Evolutionary conservation across 2,329 filamentous ascomycete species (phyloP).

Genomic region (Colletotrichum sp.): DNA sequence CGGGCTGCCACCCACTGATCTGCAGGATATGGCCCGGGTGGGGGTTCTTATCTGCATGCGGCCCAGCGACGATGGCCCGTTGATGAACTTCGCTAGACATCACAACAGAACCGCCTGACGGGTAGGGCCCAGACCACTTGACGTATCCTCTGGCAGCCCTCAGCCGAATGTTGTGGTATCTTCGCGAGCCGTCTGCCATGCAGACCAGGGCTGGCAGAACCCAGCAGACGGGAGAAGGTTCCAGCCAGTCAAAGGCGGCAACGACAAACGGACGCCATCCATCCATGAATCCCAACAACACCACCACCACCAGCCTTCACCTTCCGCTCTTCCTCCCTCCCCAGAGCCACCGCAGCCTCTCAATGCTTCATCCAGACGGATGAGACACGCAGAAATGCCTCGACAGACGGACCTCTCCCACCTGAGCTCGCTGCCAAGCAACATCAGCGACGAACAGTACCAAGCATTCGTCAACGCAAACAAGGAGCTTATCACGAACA

Average conservation of each 20-base stretch:
- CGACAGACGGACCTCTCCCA: neutral
- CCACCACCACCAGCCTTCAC: neutral
- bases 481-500: neutral
- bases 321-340: neutral
- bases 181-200: neutral
- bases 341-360: neutral
- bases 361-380: neutral
- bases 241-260: neutral
- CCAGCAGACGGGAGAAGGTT: neutral
- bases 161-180: neutral
- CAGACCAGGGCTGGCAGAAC: neutral
- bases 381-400: neutral
- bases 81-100: neutral
- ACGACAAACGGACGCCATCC: neutral
- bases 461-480: neutral
- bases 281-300: neutral
- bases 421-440: neutral
- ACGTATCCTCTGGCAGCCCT: neutral
- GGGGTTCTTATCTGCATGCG: neutral
- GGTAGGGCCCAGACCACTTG: neutral
- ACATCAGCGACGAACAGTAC: neutral
- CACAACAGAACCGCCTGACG: neutral
- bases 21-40: neutral
- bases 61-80: neutral
- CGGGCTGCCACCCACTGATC: no score